Conservation (phyloP, 495 filamentous ascomycete species). For the Talaromyces proteolyticus region DNA sequence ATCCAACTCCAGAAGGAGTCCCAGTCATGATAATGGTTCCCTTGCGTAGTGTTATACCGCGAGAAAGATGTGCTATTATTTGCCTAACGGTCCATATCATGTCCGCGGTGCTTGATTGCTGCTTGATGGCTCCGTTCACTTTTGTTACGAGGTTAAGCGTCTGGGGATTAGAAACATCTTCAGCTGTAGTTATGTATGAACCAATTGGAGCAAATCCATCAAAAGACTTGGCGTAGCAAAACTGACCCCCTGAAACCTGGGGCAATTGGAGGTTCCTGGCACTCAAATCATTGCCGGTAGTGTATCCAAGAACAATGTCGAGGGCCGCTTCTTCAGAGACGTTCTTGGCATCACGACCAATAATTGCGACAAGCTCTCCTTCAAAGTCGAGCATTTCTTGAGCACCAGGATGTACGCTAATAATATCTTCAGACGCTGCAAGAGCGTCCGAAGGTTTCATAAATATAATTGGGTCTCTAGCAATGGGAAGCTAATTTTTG, state of each 20-base stretch:
- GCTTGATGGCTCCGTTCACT: constrained; percentile 59
- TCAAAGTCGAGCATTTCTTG: constrained; percentile 53
- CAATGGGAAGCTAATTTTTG: constrained; percentile 39
- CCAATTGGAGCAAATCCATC: constrained; percentile 72
- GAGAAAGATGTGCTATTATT: constrained; percentile 60
- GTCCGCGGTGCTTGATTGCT: constrained; percentile 58
- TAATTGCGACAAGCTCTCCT: constrained; percentile 60
- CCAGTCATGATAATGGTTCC: constrained; percentile 73
- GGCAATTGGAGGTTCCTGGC: constrained; percentile 46
- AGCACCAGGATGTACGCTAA: constrained; percentile 50
- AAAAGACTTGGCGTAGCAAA: constrained; percentile 68
- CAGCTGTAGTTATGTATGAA: constrained; percentile 54
- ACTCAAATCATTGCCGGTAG: constrained; percentile 43
- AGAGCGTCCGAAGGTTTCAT: constrained; percentile 66
- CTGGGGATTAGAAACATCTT: constrained; percentile 51
- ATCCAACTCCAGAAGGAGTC: constrained; percentile 40
- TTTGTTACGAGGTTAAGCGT: constrained; percentile 49
- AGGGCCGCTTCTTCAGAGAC: constrained; percentile 33
- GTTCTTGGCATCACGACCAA: constrained; percentile 40
- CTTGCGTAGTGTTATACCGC: constrained; percentile 61
- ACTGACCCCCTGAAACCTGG: constrained; percentile 61
- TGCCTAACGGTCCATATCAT: constrained; percentile 66
- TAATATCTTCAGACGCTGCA: constrained; percentile 49
- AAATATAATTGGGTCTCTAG: constrained; percentile 63
- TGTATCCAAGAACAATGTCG: constrained; percentile 42